Percentiles rank a stretch among this genome's conserved stretches.
Evolutionary conservation across 2,329 filamentous ascomycete species (phyloP).

Genomic region (Aureobasidium lini): DNA sequence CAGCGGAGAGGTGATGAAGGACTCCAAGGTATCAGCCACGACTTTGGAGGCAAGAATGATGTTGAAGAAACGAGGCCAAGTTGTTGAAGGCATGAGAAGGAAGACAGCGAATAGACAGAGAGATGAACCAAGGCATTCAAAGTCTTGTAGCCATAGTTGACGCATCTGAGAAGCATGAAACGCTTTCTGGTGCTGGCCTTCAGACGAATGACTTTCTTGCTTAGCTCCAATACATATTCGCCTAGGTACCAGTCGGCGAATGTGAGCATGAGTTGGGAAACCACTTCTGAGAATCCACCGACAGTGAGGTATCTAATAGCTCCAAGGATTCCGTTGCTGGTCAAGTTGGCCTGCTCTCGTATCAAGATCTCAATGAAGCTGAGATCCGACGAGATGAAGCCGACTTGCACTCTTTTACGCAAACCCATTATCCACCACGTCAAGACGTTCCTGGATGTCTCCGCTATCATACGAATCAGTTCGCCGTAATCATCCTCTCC

Average conservation of each 20-base stretch:
- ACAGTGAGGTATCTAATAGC: not conserved
- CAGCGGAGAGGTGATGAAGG: slow-evolving; percentile 8
- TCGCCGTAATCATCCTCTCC: slow-evolving; percentile 16
- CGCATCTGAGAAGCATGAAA: not conserved
- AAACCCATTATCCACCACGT: slow-evolving; percentile 15
- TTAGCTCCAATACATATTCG: not conserved
- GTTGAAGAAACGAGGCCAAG: not conserved
- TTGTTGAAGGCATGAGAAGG: slow-evolving; percentile 5
- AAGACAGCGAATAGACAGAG: not conserved
- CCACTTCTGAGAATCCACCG: slow-evolving; percentile 4
- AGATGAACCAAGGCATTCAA: not conserved
- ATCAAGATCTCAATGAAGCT: not conserved
- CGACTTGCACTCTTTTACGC: slow-evolving; percentile 14
- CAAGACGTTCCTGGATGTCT: not conserved
- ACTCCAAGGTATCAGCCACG: slow-evolving; percentile 8
- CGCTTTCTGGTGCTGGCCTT: slow-evolving; percentile 1
- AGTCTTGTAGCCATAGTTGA: not conserved
- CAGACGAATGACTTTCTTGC: not conserved
- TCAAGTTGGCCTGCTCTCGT: not conserved
- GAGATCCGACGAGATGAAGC: not conserved
- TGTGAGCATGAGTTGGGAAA: not conserved
- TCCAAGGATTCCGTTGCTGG: not conserved
- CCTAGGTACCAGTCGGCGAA: slow-evolving; percentile 1
- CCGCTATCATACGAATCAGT: slow-evolving; percentile 6
- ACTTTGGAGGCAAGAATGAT: not conserved